Evolutionary conservation across 495 filamentous ascomycete species (phyloP), one percentile per base, ranked within the genome.

Genomic region (Collariella sp.): DNA sequence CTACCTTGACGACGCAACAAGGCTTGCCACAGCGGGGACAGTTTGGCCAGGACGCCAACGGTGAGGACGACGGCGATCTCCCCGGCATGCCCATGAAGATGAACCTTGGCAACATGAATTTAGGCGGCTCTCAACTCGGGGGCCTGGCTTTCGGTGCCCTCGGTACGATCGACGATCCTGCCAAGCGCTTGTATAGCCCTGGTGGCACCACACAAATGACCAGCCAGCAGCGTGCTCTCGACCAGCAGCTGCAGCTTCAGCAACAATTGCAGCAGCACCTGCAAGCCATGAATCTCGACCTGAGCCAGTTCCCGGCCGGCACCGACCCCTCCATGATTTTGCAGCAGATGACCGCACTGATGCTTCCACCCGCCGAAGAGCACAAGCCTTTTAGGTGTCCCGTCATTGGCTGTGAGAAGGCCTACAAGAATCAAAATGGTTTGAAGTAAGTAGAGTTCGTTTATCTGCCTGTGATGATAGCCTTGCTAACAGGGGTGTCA

Each of bases 391-490:
- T 95, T 78, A 86, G 87, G 63, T 99, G 93, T 67, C 93, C 94
- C 9, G 93, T 99, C 40, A 95, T 97, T 62, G 93, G 93, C 16
- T 99, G 93, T 65, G 93, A 99, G 68, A 99, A 99, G 76, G 93
- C 93, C 13, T 99, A 99, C 70, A 99, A 99, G 78, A 99, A 99
- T 68, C 93, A 97, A 63, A 99, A 99, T 62, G 93, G 93, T 31
- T 76, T 99, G 31, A 97, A 97, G 78, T 94, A 87, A 59, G 77
- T 72, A 31, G 45, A 13, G 39, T 38, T 45, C 6, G 20, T 50
- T 54, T 26, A 15, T 16, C 22, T 2, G 2, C 18, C 3, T 29
- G 7, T 15, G 6, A 10, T 39, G 13, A 10, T 20, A 31, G 26
- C 4, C 9, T 35, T 54, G n/a, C 72, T 80, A 71, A 76, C 68